phyloP scores from a whole-genome alignment of 1,284 basidiomycete genomes.

The Grifola frondosa region DNA sequence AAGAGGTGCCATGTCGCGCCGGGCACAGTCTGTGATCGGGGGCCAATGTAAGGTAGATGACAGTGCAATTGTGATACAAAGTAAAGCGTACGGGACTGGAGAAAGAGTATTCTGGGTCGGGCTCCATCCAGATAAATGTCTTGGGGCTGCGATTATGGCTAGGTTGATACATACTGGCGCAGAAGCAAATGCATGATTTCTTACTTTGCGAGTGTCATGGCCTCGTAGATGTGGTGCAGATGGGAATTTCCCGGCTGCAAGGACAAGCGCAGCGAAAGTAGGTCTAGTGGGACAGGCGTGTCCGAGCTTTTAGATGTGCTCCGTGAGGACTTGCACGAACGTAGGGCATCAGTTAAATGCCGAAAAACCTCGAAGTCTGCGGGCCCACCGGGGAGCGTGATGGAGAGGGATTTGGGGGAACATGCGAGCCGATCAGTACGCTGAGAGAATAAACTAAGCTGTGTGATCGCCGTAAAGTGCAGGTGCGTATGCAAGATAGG shows the following conservation, averaged over 20 bases:
- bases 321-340: constrained; percentile 14
- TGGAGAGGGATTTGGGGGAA: constrained; percentile 24
- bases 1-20: constrained; percentile 43
- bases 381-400: constrained; percentile 33
- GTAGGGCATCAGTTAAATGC: constrained; percentile 26
- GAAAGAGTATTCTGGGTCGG: constrained; percentile 59
- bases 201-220: constrained; percentile 43
- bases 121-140: constrained; percentile 54
- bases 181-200: constrained; percentile 13
- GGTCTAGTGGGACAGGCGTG: constrained; percentile 29
- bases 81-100: constrained; percentile 49
- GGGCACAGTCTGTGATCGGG: constrained; percentile 45
- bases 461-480: constrained; percentile 29
- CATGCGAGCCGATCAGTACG: constrained; percentile 20
- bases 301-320: background rate
- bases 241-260: constrained; percentile 41
- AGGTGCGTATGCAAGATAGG: constrained; percentile 33
- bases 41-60: background rate
- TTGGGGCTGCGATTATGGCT: constrained; percentile 39
- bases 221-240: constrained; percentile 38
- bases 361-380: constrained; percentile 33
- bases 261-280: constrained; percentile 41
- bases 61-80: background rate
- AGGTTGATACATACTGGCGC: background rate
- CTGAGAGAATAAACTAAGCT: constrained; percentile 31